Conservation (phyloP, 2,329 filamentous ascomycete species). For the Colletotrichum somersetense region DNA sequence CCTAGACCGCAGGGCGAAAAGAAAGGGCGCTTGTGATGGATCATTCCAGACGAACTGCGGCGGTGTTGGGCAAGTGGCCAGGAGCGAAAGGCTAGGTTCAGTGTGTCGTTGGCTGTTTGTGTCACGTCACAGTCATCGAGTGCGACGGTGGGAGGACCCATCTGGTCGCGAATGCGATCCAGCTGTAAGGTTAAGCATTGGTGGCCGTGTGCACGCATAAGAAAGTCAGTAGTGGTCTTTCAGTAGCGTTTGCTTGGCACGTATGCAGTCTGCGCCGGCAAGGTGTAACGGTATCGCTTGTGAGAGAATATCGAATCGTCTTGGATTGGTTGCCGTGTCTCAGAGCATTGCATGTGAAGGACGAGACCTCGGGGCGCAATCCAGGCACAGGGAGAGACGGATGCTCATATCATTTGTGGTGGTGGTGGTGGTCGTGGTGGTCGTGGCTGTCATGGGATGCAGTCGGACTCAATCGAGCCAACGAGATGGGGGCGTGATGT, state of each 20-base stretch:
- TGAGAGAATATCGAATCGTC: not conserved
- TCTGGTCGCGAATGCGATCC: conserved; percentile 34
- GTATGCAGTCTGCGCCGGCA: not conserved
- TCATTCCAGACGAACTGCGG: conserved; percentile 4
- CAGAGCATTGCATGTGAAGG: not conserved
- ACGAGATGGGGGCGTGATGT: conserved; percentile 29
- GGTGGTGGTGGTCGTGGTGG: not conserved
- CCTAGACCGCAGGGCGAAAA: not conserved
- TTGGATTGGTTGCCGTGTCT: conserved; percentile 1
- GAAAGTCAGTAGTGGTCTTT: not conserved
- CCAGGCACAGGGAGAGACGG: conserved; percentile 10
- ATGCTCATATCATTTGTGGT: conserved; percentile 18
- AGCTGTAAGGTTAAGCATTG: not conserved
- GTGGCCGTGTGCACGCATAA: not conserved
- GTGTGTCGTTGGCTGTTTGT: no score
- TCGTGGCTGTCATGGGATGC: conserved; percentile 30
- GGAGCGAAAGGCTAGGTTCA: no score
- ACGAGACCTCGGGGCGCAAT: conserved; percentile 6
- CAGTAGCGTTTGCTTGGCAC: conserved; percentile 3
- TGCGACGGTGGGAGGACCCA: conserved; percentile 8
- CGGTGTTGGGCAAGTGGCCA: not conserved
- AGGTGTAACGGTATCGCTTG: not conserved
- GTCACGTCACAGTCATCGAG: not conserved
- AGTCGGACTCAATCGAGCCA: conserved; percentile 11
- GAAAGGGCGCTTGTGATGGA: not conserved